Evolutionary conservation across 352 stramenopile genomes (phyloP), one percentile per base, ranked within the genome.

Genomic region (Achlya hypogyna): DNA sequence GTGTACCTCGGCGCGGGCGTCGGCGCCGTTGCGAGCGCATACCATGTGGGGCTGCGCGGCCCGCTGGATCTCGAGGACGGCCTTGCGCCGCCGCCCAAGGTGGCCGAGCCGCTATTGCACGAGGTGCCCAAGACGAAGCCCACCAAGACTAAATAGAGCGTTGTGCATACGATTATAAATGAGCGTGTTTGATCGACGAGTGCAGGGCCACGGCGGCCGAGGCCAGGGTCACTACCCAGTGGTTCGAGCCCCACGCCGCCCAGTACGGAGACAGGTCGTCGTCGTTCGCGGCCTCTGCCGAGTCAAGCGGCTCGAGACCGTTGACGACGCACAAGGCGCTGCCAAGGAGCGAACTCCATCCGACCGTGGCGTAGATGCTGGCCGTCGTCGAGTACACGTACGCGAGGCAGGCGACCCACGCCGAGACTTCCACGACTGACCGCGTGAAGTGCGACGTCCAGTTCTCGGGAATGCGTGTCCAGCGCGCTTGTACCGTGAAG

Each of bases 401-500:
- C 31, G 70, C 73, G 32, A 79, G 88, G 45, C 74, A 77, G 27
- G 74, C 45, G 5, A 71, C 78, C 82, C 78, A 93, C 69, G 78
- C 79, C 25, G 86, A 63, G 45, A 93, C 73, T 75, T 91, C 82
- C 4, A 78, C 58, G 2, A 86, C 59, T 20, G 82, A 91, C 2
- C 84, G 82, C 23, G 71, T 4, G 0, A 47, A 63, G 40, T 89
- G 74, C 0, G 84, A 69, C n/a, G 72, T 53, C 84, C 84, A 93
- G 69, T 91, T 89, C 29, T 74, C 56, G 25, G 32, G 47, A 20
- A 86, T 74, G 35, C 79, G 70, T 1, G 82, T 91, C 65, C 87
- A 91, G 23, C 82, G 79, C 29, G 79, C 89, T 71, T 93, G 84
- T 32, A 91, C 66, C 52, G 79, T 93, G 34, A 91, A 65, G 4